Conservation (phyloP, 257 asterid species). For the Scutellaria minor region DNA sequence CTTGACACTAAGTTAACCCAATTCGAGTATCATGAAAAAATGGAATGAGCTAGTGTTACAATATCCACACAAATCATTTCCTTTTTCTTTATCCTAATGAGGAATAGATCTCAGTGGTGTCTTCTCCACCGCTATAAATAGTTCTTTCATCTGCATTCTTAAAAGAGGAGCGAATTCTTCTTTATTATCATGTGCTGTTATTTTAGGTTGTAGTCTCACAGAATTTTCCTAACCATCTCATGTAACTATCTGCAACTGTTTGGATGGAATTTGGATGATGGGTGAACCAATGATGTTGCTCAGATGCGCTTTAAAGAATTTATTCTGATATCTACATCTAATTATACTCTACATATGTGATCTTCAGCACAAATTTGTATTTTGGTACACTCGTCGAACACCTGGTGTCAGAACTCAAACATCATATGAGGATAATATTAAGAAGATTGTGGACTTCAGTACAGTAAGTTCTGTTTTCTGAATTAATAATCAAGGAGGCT, state of each 20-base stretch:
- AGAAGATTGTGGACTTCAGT: conserved; percentile 89
- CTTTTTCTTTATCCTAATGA: neutral
- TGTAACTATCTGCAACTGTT: conserved; percentile 12
- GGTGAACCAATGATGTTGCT: conserved; percentile 22
- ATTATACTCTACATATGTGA: conserved; percentile 20
- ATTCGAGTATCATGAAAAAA: neutral
- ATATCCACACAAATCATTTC: neutral
- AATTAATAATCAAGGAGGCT: conserved; percentile 2
- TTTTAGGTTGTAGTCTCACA: neutral
- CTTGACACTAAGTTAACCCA: neutral
- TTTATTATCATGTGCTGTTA: neutral
- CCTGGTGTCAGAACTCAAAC: conserved; percentile 91
- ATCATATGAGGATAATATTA: conserved; percentile 93
- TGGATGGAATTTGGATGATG: neutral
- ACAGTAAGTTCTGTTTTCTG: conserved; percentile 57
- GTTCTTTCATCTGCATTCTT: neutral
- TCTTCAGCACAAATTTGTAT: conserved; percentile 77
- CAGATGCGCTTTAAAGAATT: neutral
- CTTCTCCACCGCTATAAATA: neutral
- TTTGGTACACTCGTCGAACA: conserved; percentile 98
- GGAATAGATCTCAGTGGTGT: neutral
- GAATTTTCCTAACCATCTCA: neutral
- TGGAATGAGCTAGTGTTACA: neutral
- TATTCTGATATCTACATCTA: conserved; percentile 27
- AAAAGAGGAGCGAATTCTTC: neutral